These are phyloP conservation scores for Erythrobasidium yunnanense DNA, from an alignment of 768 basidiomycete genomes.

Conservation along the genomic window DNA sequence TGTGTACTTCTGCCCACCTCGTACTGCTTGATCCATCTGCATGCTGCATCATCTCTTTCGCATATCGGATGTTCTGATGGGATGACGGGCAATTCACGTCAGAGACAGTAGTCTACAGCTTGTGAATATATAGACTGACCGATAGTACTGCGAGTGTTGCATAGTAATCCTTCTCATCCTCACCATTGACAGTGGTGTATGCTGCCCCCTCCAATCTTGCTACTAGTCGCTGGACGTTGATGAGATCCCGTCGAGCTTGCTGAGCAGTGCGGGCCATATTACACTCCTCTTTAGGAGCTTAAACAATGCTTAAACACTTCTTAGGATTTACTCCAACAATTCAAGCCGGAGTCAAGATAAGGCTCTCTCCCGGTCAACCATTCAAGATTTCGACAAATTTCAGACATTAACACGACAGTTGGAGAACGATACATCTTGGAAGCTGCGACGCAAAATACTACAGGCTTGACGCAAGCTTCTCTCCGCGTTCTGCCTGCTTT, in stretches of 20 bases:
- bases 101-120: not conserved
- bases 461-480: not conserved
- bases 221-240: constrained; percentile 16
- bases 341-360: no score
- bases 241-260: constrained; percentile 8
- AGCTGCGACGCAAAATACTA: no score
- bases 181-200: not conserved
- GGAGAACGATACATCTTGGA: no score
- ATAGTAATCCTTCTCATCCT: constrained; percentile 7
- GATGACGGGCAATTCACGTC: not conserved
- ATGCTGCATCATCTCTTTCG: not conserved
- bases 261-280: not conserved
- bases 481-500: not conserved
- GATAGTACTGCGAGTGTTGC: not conserved
- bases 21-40: not conserved
- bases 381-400: not conserved
- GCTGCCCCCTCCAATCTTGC: not conserved
- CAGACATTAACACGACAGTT: not conserved
- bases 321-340: not conserved
- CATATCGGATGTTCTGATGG: not conserved
- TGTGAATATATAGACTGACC: not conserved
- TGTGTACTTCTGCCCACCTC: not conserved
- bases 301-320: not conserved
- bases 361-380: not conserved
- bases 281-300: not conserved